Evolutionary conservation across 1,139 yeast species (phyloP), one percentile per base, ranked within the genome.

Genomic region (Candida tetrigidarum): DNA sequence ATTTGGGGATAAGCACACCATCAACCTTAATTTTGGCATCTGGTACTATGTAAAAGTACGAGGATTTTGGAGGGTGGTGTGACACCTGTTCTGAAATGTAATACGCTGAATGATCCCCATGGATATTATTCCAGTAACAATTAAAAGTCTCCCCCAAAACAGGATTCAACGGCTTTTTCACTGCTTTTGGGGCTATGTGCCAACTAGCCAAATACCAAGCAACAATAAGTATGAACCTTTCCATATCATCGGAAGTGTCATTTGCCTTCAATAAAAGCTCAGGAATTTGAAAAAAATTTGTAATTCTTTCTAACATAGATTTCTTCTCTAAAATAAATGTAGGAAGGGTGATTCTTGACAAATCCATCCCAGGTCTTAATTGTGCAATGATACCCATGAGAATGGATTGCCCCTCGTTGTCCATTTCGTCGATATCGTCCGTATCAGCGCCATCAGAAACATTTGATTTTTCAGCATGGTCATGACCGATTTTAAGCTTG

Each of bases 141-240:
- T 88, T 77, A 62, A 90, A 93, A 54, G 85, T 78, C 62, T 93
- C 99, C 23, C 98, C 98, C 25, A 93, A 66, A 5, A 95, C 91
- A 0, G 99, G 99, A 58, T 93, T 93, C 56, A 93, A 74, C 0
- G 99, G 99, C 66, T 93, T 93, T 64, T 95, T 93, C 10, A 93
- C 99, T 1, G 98, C 99, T 62, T 92, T 93, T 19, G 99, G 99
- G 1, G 97, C 95, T 60, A 93, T 92, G 60, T 93, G 98, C 98
- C 98, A 93, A 40, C 96, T 91, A 2, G 97, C 82, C 62, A 93
- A 74, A 62, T 92, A 93, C 96, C 97, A 93, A 57, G 84, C 82
- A 35, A 87, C 82, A 8, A 93, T 83, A 39, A 79, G 67, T 7
- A 89, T 62, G 57, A 93, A 92, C 50, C 99, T 76, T 46, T 80